Evolutionary conservation across 768 basidiomycete genomes (phyloP).

Genomic region (Udeniomyces megalosporus): DNA sequence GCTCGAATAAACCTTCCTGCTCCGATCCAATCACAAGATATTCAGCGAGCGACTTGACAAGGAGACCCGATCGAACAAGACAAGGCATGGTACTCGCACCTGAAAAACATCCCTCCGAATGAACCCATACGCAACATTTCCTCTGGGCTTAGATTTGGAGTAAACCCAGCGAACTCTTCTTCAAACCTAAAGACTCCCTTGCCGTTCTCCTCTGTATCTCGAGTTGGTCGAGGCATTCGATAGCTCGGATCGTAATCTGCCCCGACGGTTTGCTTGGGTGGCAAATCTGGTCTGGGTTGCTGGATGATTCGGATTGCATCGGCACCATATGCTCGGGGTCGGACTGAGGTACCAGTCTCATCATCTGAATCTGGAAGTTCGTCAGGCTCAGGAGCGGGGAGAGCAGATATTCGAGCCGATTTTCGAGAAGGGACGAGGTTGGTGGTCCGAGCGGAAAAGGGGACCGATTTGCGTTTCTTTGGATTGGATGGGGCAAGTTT

Average conservation of each 20-base stretch:
- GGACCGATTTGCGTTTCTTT: not conserved
- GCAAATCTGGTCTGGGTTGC: not conserved
- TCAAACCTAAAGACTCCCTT: constrained; percentile 6
- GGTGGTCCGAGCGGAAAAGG: not conserved
- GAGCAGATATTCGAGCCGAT: constrained; percentile 1
- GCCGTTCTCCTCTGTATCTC: not conserved
- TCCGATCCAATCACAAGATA: too few species aligned
- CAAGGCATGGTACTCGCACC: not conserved
- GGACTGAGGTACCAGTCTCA: not conserved
- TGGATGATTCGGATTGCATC: not conserved
- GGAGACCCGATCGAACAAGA: not conserved
- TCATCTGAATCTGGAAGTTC: not conserved
- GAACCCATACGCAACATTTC: constrained; percentile 4
- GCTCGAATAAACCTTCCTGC: not conserved
- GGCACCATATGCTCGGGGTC: not conserved
- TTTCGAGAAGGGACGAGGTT: constrained; percentile 1
- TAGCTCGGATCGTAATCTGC: not conserved
- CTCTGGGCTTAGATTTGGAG: constrained; percentile 9
- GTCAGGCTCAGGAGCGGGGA: not conserved
- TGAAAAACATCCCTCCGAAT: constrained; percentile 9
- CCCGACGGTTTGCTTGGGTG: not conserved
- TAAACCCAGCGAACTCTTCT: constrained; percentile 12
- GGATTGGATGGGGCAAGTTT: not conserved
- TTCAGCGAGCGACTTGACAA: too few species aligned
- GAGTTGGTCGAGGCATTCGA: not conserved